Base-by-base conservation (phyloP, 441 rosid species). In the Omphalea diandra region DNA sequence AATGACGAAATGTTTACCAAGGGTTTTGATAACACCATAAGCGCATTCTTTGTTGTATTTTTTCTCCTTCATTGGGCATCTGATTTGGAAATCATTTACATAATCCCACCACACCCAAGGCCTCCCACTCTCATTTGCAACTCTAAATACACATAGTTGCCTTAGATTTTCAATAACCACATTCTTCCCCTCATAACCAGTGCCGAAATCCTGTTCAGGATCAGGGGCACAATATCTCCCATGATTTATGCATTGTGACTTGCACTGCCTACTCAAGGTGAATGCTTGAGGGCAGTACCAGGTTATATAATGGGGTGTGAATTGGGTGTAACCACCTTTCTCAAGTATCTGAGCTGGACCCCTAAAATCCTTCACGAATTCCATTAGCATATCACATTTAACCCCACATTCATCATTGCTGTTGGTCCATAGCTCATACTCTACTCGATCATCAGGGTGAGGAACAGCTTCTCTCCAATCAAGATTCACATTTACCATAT, bases 381-480 rank as follows among this genome's bases (percentile, higher is more conserved):
- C 89, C 97, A 92, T 94, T 82, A 92, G 75, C 98, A 92, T 90
- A 65, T 92, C 93, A 68, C 99, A 94, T 74, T 94, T 92, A 32
- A 88, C 88, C 54, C 97, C 98, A 65, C 98, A 94, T 72, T 89
- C 96, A 63, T 91, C 98, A 53, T 94, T 94, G 85, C 98, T 94
- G 77, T 84, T 94, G 77, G 98, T 89, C 98, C 98, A 94, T 57
- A 94, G 70, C 71, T 94, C 91, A 49, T 94, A 94, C 80, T 91
- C 97, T 53, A 94, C 98, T 43, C 98, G 98, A 72, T 91, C 95
- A 78, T 94, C 98, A 41, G 98, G 98, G 80, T 94, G 97, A 0
- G 98, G 98, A 72, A 94, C 97, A 10, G 98, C 94, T 87, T 94
- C 98, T 78, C 99, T 84, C 99, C 99, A 96, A 73, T 96, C 99